Percentiles rank a stretch among this genome's conserved stretches.
phyloP scores from a whole-genome alignment of 1,139 yeast species.

The Suhomyces coccinellae region DNA sequence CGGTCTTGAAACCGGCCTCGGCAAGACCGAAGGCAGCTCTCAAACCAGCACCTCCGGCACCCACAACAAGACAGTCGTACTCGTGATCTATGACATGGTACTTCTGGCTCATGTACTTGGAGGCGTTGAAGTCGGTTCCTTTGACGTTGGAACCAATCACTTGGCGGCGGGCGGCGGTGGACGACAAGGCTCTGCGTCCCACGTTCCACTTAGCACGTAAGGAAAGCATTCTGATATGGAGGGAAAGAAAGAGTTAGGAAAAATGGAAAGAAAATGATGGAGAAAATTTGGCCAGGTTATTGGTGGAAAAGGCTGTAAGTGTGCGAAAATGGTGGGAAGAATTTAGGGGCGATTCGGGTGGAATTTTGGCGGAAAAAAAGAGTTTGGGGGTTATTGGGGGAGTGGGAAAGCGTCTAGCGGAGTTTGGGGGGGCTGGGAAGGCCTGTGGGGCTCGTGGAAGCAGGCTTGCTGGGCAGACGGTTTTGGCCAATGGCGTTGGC shows the following conservation, averaged over 20 bases:
- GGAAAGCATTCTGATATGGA: conserved; percentile 16
- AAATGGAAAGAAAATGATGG: conserved; percentile 3
- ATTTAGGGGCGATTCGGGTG: not conserved
- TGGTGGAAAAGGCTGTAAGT: conserved; percentile 9
- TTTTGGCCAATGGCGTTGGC: conserved; percentile 6
- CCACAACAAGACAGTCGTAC: conserved; percentile 96
- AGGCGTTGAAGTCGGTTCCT: conserved; percentile 47
- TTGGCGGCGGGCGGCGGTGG: conserved; percentile 32
- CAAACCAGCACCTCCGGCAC: conserved; percentile 99
- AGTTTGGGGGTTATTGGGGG: not conserved
- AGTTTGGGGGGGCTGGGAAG: not conserved
- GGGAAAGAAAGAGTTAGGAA: conserved; percentile 2
- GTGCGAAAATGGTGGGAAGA: not conserved
- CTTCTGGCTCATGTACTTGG: conserved; percentile 57
- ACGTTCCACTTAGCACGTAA: conserved; percentile 15
- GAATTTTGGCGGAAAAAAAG: not conserved
- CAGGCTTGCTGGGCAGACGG: not conserved
- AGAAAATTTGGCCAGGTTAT: conserved; percentile 5
- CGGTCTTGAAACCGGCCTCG: conserved; percentile 95
- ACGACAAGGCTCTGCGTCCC: conserved; percentile 26
- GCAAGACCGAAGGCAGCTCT: conserved; percentile 98
- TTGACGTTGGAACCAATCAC: conserved; percentile 47
- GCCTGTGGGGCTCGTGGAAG: not conserved
- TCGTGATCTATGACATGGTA: conserved; percentile 95
- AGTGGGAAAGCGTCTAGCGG: not conserved